Evolutionary conservation across 768 basidiomycete species (phyloP), one percentile per base, ranked within the genome.

Genomic region (Mycena olivaceomarginata): DNA sequence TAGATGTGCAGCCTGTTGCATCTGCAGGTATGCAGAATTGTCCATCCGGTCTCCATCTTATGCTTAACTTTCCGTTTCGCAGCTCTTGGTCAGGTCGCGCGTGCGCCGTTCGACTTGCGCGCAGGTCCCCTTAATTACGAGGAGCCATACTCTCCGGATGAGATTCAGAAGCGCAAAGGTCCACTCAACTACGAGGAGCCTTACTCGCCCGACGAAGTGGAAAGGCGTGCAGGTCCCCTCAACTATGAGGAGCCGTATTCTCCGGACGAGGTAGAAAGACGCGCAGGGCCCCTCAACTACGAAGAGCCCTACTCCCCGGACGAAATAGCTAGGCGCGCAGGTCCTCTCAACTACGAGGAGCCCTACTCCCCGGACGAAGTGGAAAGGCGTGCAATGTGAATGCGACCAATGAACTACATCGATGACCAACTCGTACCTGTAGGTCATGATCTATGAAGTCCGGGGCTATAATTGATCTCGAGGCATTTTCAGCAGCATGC

Each of bases 181-280:
- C 57, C 60, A 6, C n/a, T 46, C 20, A 51, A 69, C 59, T 74
- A 71, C 39, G 69, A 70, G 43, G 59, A 72, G 71, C 63, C 62
- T 5, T 72, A 72, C n/a, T 73, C 72, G n/a, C 48, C 51, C 0
- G 57, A 74, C 8, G 74, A 63, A 20, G 25, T 72, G n/a, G 45
- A 59, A n/a, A n/a, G 59, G 6, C 56, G 40, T 2, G n/a, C 56
- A 4, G 41, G 57, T 1, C 11, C 12, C 0, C 56, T n/a, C 18
- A 39, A 67, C 67, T 67, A 56, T 20, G 67, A 67, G 51, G 48
- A 67, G 20, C 31, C 15, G 5, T 62, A 63, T 20, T 63, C 45
- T 18, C 43, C 37, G 25, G 39, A 43, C 31, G 53, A 31, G 62
- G 5, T 71, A 3, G 45, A 16, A 5, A 56, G 18, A 11, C 56